Percentiles rank a stretch among this genome's conserved stretches.
Evolutionary conservation across 495 filamentous ascomycete species (phyloP).

Genomic region (Annulohypoxylon stygium): DNA sequence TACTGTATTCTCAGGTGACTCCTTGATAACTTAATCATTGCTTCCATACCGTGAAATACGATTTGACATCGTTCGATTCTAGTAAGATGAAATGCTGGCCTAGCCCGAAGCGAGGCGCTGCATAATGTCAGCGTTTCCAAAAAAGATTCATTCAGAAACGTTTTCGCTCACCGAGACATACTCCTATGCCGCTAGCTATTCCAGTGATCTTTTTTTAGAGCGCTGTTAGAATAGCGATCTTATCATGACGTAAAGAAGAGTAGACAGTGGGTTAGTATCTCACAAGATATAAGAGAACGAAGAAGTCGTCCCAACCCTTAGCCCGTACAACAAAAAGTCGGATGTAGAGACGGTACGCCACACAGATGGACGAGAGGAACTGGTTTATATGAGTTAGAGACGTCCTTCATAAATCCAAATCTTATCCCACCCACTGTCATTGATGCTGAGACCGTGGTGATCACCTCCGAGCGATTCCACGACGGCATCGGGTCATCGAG

Average conservation of each 20-base stretch:
- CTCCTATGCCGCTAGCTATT: constrained; percentile 41
- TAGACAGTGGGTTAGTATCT: background rate
- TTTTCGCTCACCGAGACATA: constrained; percentile 45
- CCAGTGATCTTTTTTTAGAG: constrained; percentile 39
- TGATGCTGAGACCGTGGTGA: constrained; percentile 17
- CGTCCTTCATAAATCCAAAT: too few relatives aligned
- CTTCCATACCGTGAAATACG: constrained; percentile 33
- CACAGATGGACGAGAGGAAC: constrained; percentile 52
- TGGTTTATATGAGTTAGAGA: constrained; percentile 21
- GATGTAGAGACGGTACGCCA: constrained; percentile 48
- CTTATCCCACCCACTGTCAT: constrained; percentile 28
- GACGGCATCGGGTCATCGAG: constrained; percentile 47
- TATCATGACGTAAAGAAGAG: too few relatives aligned
- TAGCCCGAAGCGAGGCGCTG: constrained; percentile 31
- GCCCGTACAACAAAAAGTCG: constrained; percentile 44
- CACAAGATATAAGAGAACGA: constrained; percentile 51
- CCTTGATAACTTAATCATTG: too few relatives aligned
- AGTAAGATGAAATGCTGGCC: constrained; percentile 29
- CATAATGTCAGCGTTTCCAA: background rate
- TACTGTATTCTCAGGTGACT: background rate
- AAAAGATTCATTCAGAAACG: background rate
- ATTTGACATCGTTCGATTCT: constrained; percentile 4
- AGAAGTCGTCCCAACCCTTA: constrained; percentile 51
- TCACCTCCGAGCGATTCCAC: constrained; percentile 40
- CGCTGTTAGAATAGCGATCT: background rate